Evolutionary conservation across 345 rosid species (phyloP), one percentile per base, ranked within the genome.

Genomic region (Triadica sebifera): DNA sequence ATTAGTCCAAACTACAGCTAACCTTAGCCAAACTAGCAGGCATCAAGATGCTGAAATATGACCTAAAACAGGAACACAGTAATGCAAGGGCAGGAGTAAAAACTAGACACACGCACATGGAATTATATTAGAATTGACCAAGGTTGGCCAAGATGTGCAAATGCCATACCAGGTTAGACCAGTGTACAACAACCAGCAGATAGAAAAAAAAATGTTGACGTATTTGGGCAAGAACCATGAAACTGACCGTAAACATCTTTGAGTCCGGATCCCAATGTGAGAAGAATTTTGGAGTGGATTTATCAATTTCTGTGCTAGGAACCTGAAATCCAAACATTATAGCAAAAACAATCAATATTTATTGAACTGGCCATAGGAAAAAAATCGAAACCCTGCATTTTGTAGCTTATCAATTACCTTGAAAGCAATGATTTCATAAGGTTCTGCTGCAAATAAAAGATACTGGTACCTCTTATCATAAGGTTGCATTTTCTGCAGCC

Each of bases 241-340:
- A 8, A 84, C 97, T 82, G 74, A 91, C 99, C 63, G 99, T 93
- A 81, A 93, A 93, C 98, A 93, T 95, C 88, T 95, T 95, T 1
- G 98, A 91, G 86, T 95, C 97, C 1, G 97, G 96, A 86, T 95
- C 99, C 98, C 99, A 93, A 76, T 93, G 99, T 7, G 97, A 91
- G 78, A 95, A 95, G 84, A 93, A 95, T 85, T 95, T 95, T 1
- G 97, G 96, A 63, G 99, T 93, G 71, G 97, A 93, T 81, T 95
- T 95, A 77, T 95, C 99, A 37, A 95, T 90, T 84, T 93, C 97
- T 11, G 97, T 89, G 93, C 98, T 95, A 41, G 99, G 99, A 86
- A 95, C 98, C 99, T 93, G 87, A 75, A 74, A 78, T 45, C 43
- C 0, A 56, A 65, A 70, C 15, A 24, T 12, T 71, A 19, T 39